Base-by-base conservation (phyloP, 352 stramenopile genomes). In the Phytopythium vexans region DNA sequence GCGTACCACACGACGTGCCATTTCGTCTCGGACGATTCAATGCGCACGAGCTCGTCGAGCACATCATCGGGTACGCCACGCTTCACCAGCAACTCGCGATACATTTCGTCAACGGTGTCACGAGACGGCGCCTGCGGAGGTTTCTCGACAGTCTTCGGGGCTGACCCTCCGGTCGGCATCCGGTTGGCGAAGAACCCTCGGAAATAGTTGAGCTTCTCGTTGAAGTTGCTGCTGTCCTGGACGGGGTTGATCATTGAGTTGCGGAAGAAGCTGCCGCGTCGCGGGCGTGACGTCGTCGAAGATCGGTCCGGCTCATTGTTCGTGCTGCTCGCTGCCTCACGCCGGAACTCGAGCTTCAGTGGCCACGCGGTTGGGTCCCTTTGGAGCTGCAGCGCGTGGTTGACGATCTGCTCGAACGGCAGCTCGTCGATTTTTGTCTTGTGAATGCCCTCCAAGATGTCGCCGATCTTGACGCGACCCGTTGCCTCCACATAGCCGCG, bases 161-260 rank as follows among this genome's bases (percentile, higher is more conserved):
- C 75, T 11, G 83, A 65, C 8, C 78, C 78, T 34, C 81, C 77
- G 3, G 83, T 94, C 0, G 83, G 81, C 52, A 94, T 87, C 33
- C 80, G 75, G 21, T 88, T 91, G 11, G 82, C 76, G 52, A 92
- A 94, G 51, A 94, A 94, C 16, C 83, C 83, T 9, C 83, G 71
- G 57, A 94, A 94, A 49, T 94, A 94, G 49, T 90, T 74, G 41
- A 94, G 58, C 54, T 94, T 94, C 37, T 94, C 83, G 49, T 94
- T 91, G 34, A 94, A 94, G 35, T 82, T 90, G 15, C 34, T 43
- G 1, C 72, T 70, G 47, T 94, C 83, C 44, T 83, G 79, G 8
- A 77, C 81, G 6, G 74, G 63, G 55, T 85, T 88, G 27, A 82
- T 73, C 53, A 87, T 78, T 14, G 70, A 74, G 37, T 73, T 73